phyloP scores from a whole-genome alignment of 352 stramenopile genomes.

The Phytophthora aleatoria region DNA sequence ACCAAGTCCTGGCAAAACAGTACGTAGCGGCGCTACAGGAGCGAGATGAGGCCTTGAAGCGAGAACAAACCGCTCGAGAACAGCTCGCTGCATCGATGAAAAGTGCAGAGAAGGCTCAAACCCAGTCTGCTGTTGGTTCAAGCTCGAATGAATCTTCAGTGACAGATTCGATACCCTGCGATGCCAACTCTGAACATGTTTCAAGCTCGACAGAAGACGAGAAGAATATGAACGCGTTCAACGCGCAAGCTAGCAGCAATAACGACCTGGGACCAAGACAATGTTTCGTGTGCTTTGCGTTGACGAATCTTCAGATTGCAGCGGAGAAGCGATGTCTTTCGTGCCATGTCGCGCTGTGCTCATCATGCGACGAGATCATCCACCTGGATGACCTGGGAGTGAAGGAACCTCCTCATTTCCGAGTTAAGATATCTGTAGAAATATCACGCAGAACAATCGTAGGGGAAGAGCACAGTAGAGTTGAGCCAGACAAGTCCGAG shows the following conservation, averaged over 20 bases:
- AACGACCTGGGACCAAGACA: constrained; percentile 2
- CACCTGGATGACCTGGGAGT: constrained; percentile 73
- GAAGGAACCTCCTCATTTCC: constrained; percentile 50
- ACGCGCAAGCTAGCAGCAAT: not conserved
- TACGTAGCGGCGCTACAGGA: constrained; percentile 44
- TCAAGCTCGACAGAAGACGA: constrained; percentile 1
- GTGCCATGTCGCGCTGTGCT: constrained; percentile 53
- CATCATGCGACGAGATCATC: constrained; percentile 47
- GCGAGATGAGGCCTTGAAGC: constrained; percentile 45
- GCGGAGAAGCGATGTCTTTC: constrained; percentile 49
- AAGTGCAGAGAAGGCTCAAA: not conserved
- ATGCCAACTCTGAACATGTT: not conserved
- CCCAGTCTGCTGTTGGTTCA: not conserved
- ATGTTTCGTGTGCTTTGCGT: constrained; percentile 44
- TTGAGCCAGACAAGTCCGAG: not conserved
- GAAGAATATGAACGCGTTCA: not conserved
- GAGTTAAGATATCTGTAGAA: constrained; percentile 35
- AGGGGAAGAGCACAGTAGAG: not conserved
- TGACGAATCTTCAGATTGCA: constrained; percentile 12
- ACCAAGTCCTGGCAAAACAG: constrained; percentile 50
- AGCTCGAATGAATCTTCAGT: not conserved
- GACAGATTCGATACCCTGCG: not conserved
- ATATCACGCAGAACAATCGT: not conserved
- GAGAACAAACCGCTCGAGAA: constrained; percentile 33
- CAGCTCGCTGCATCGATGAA: constrained; percentile 37